phyloP scores from a whole-genome alignment of 1,284 basidiomycete genomes.

The Fomitopsis pinicola region DNA sequence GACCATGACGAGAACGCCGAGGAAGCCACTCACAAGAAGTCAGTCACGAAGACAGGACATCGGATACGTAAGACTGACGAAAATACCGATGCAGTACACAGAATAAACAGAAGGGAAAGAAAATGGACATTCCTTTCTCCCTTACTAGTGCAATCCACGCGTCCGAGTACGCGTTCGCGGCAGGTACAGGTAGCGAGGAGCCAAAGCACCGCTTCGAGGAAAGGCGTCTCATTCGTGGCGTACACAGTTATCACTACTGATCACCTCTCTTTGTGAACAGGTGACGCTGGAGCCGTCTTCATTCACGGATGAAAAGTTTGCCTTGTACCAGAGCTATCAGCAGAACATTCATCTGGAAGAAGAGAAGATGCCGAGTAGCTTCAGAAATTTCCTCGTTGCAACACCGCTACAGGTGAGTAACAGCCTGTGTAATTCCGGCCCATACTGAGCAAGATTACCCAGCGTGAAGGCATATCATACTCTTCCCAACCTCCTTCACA shows the following conservation, averaged over 20 bases:
- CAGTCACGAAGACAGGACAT: no score
- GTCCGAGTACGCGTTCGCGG: slow-evolving; percentile 27
- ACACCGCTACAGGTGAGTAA: slow-evolving; percentile 64
- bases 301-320: slow-evolving; percentile 78
- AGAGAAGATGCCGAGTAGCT: slow-evolving; percentile 48
- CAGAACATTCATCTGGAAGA: slow-evolving; percentile 69
- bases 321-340: slow-evolving; percentile 77
- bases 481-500: slow-evolving; percentile 39
- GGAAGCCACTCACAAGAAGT: neutral
- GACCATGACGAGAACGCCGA: slow-evolving; percentile 29
- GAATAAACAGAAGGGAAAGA: slow-evolving; percentile 9
- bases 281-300: slow-evolving; percentile 71
- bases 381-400: slow-evolving; percentile 77
- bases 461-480: slow-evolving; percentile 58
- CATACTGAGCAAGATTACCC: neutral
- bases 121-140: slow-evolving; percentile 23
- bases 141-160: slow-evolving; percentile 47
- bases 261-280: slow-evolving; percentile 32
- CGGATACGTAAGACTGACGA: no score
- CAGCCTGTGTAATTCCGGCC: slow-evolving; percentile 2
- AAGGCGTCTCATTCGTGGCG: slow-evolving; percentile 6
- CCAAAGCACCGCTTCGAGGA: slow-evolving; percentile 52
- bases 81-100: no score
- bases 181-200: slow-evolving; percentile 10
- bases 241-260: neutral